Evolutionary conservation across 2,329 filamentous ascomycete genomes (phyloP).

Genomic region (Chaetomiaceae sp.): DNA sequence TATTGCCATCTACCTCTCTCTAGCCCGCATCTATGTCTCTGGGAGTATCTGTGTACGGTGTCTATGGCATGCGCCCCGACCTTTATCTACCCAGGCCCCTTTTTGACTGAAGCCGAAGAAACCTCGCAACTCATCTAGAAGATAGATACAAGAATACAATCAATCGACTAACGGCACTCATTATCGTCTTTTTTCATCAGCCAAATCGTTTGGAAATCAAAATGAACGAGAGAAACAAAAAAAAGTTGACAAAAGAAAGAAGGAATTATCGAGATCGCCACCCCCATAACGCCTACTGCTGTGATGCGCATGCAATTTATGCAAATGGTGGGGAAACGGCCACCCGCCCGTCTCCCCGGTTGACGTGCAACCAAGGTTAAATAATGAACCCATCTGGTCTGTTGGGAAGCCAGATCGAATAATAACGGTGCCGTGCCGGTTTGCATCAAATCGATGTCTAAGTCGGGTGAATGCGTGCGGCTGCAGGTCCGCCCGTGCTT

Average conservation of each 20-base stretch:
- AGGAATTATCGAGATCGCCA: conserved; percentile 1
- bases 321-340: conserved; percentile 8
- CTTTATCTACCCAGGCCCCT: neutral
- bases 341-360: neutral
- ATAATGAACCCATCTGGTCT: neutral
- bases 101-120: neutral
- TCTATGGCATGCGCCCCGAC: neutral
- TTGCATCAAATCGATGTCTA: neutral
- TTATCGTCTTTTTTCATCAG: conserved; percentile 3
- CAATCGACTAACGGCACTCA: neutral
- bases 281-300: conserved; percentile 13
- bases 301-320: conserved; percentile 17
- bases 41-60: conserved; percentile 8
- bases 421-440: neutral
- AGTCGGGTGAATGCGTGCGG: neutral
- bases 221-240: neutral
- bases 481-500: conserved; percentile 2
- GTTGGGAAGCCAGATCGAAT: neutral
- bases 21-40: conserved; percentile 5
- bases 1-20: conserved; percentile 13
- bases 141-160: conserved; percentile 1
- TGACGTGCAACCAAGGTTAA: neutral
- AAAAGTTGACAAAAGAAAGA: neutral
- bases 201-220: neutral
- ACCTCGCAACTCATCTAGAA: neutral